Percentiles rank a stretch among this genome's conserved stretches.
Evolutionary conservation across 2,329 filamentous ascomycete species (phyloP).

Genomic region (Cladosporium oxysporum): DNA sequence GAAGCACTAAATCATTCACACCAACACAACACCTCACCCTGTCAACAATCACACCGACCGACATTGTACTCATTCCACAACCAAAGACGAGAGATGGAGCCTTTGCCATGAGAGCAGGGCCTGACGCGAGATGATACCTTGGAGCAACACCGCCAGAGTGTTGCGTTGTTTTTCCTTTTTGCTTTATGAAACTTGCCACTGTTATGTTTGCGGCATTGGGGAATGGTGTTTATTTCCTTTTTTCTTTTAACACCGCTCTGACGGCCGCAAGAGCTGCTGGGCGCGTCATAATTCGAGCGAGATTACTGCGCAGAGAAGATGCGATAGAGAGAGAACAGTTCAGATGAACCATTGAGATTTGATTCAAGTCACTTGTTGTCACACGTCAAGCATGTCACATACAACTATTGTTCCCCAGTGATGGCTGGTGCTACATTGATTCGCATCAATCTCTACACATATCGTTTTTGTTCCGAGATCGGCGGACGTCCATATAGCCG

Average conservation of each 20-base stretch:
- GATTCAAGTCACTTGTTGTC: not conserved
- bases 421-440: not conserved
- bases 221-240: constrained; percentile 15
- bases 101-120: not conserved
- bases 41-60: not conserved
- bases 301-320: not conserved
- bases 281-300: constrained; percentile 58
- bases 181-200: constrained; percentile 10
- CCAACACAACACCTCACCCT: not conserved
- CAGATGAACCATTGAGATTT: constrained; percentile 1
- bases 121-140: constrained; percentile 20
- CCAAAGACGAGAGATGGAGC: constrained; percentile 8
- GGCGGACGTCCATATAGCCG: not conserved
- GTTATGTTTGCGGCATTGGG: constrained; percentile 20
- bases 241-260: not conserved
- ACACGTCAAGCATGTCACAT: not conserved
- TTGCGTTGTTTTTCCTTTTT: constrained; percentile 10
- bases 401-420: not conserved
- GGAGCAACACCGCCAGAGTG: constrained; percentile 12
- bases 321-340: constrained; percentile 3
- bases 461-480: not conserved
- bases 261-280: not conserved
- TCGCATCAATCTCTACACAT: not conserved
- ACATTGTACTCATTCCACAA: constrained; percentile 1
- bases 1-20: constrained; percentile 10